Conservation (phyloP, 2,329 filamentous ascomycete species). For the Verticillium isaacii region DNA sequence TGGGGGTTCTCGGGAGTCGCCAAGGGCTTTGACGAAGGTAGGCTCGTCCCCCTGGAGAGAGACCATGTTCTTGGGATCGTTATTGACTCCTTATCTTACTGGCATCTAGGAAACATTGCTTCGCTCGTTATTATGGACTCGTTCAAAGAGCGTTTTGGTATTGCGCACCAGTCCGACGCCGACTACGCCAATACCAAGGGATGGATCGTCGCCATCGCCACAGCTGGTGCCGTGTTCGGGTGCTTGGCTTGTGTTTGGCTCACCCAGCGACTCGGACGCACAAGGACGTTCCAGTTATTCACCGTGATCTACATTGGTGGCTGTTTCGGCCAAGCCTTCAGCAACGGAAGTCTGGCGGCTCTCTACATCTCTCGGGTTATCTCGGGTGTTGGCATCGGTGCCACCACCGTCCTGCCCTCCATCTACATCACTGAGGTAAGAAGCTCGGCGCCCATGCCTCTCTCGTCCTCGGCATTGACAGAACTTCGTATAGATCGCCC, state of each 20-base stretch:
- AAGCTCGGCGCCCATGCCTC: too few species aligned
- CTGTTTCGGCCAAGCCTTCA: slow-evolving; percentile 23
- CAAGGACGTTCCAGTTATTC: slow-evolving; percentile 17
- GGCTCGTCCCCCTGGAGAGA: neutral
- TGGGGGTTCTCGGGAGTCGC: slow-evolving; percentile 24
- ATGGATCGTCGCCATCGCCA: slow-evolving; percentile 25
- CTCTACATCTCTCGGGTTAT: slow-evolving; percentile 20
- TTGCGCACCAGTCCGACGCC: slow-evolving; percentile 15
- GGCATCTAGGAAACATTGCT: slow-evolving; percentile 21
- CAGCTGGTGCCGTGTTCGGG: slow-evolving; percentile 22
- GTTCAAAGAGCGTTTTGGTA: slow-evolving; percentile 19
- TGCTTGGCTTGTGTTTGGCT: slow-evolving; percentile 20
- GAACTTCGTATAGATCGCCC: slow-evolving; percentile 13
- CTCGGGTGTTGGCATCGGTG: slow-evolving; percentile 19
- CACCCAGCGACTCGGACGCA: slow-evolving; percentile 18
- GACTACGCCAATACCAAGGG: slow-evolving; percentile 23
- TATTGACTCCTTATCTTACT: neutral
- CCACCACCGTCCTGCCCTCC: slow-evolving; percentile 20
- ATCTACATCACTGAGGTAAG: slow-evolving; percentile 21
- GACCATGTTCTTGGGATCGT: neutral
- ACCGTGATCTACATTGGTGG: slow-evolving; percentile 31
- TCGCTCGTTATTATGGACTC: slow-evolving; percentile 21
- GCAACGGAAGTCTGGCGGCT: slow-evolving; percentile 17
- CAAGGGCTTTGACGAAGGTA: slow-evolving; percentile 25
- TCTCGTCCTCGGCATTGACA: neutral